These are phyloP conservation scores for Xylariaceae sp. DNA, from an alignment of 2,329 filamentous ascomycete genomes.

Conservation along the genomic window DNA sequence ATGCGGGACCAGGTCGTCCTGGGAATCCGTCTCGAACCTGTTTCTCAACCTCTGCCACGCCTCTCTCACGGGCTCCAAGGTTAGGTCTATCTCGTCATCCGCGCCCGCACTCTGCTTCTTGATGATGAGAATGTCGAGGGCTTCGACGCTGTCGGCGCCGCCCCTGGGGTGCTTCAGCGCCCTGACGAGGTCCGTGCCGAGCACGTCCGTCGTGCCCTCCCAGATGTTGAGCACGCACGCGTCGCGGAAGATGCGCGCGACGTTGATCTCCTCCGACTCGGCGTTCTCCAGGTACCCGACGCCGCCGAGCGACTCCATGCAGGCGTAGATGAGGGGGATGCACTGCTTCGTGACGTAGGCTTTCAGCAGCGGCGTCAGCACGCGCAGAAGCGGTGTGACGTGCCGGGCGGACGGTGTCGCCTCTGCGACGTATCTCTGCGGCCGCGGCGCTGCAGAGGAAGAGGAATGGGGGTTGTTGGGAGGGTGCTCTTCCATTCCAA, in stretches of 20 bases:
- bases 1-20: slow-evolving; percentile 39
- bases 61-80: slow-evolving; percentile 36
- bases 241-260: slow-evolving; percentile 50
- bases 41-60: slow-evolving; percentile 34
- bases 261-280: slow-evolving; percentile 47
- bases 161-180: slow-evolving; percentile 41
- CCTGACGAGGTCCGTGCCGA: slow-evolving; percentile 48
- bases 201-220: slow-evolving; percentile 52
- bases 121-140: slow-evolving; percentile 38
- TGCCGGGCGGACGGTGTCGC: slow-evolving; percentile 10
- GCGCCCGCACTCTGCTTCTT: slow-evolving; percentile 19
- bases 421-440: neutral
- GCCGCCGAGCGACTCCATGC: slow-evolving; percentile 23
- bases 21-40: slow-evolving; percentile 31
- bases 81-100: slow-evolving; percentile 3
- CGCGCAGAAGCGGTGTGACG: slow-evolving; percentile 39
- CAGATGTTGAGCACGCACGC: slow-evolving; percentile 27
- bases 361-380: slow-evolving; percentile 57
- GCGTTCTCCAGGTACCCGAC: slow-evolving; percentile 37
- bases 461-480: too few relatives aligned
- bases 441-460: neutral
- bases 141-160: slow-evolving; percentile 35
- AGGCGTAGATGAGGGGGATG: slow-evolving; percentile 15
- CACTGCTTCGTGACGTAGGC: slow-evolving; percentile 30
- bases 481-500: slow-evolving; percentile 21